Base-by-base conservation (phyloP, 2,329 filamentous ascomycete genomes). In the Cordyceps javanica region DNA sequence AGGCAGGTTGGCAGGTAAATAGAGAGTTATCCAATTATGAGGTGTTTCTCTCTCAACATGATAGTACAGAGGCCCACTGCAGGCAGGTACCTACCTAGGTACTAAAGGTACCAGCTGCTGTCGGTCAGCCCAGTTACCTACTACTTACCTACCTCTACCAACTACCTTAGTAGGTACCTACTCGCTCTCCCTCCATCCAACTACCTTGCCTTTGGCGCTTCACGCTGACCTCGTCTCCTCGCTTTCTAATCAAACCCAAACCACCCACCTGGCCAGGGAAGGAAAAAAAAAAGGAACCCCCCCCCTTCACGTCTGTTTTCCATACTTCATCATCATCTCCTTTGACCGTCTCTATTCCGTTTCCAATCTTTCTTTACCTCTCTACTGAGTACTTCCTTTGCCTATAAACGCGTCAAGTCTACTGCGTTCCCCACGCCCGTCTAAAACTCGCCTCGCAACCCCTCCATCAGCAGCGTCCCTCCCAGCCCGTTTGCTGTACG, bases 181-280 rank as follows among this genome's bases (percentile, higher is more conserved):
- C 36, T 38, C 16, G 13, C 32, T 32, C 30, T 16, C 32, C 25
- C 16, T 16, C 36, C 38, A n/a, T n/a, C n/a, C n/a, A n/a, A n/a
- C n/a, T n/a, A n/a, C n/a, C n/a, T n/a, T n/a, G n/a, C n/a, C n/a
- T n/a, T n/a, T n/a, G n/a, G n/a, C n/a, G n/a, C n/a, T n/a, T 39
- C n/a, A n/a, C 42, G 25, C 14, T 16, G 14, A 19, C 14, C 23
- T 38, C 3, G 16, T 19, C 13, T 14, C 7, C n/a, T 4, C 36
- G 50, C 52, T 55, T 55, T 32, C 39, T 46, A 55, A 55, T 55
- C 52, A 53, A 30, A 16, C n/a, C 39, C 19, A 54, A 54, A 11
- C 39, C 39, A 19, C 25, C 50, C 49, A 52, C 50, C 34, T 41
- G 21, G 8, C 13, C 32, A 25, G 14, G 21, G 21, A 51, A 25